Percentiles rank a stretch among this genome's conserved stretches.
phyloP scores from a whole-genome alignment of 2,329 filamentous ascomycete genomes.

The Leptographium lundbergii region DNA sequence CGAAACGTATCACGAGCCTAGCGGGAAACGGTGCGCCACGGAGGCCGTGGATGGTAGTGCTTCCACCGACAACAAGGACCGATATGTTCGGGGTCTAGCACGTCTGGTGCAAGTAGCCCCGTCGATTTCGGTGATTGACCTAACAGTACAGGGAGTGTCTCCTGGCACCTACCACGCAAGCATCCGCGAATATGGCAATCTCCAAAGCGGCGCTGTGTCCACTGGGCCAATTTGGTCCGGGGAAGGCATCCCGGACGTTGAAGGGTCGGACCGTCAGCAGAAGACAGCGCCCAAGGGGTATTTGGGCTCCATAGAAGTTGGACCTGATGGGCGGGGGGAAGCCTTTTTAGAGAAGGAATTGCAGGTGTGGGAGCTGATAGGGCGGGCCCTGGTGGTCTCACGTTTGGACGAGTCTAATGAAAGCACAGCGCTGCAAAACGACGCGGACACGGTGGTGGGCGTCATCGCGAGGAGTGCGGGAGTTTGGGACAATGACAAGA shows the following conservation, averaged over 20 bases:
- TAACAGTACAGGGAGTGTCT: conserved; percentile 71
- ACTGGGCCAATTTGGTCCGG: conserved; percentile 73
- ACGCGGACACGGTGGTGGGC: conserved; percentile 76
- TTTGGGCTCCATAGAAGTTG: conserved; percentile 66
- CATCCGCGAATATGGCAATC: conserved; percentile 75
- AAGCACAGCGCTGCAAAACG: conserved; percentile 53
- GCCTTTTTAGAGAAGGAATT: conserved; percentile 73
- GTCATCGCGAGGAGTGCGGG: conserved; percentile 92
- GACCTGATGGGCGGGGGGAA: conserved; percentile 60
- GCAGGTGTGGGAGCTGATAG: conserved; percentile 93
- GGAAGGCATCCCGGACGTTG: conserved; percentile 11
- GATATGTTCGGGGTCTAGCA: conserved; percentile 69
- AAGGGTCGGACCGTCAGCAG: conserved; percentile 25
- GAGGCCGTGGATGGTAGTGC: conserved; percentile 4
- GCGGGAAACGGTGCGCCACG: conserved; percentile 17
- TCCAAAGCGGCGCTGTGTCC: conserved; percentile 69
- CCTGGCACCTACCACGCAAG: conserved; percentile 75
- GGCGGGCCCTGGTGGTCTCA: conserved; percentile 79
- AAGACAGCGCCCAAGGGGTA: conserved; percentile 40
- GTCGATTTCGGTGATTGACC: conserved; percentile 68
- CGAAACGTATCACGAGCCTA: conserved; percentile 61
- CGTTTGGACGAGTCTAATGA: conserved; percentile 39
- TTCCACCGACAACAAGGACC: conserved; percentile 19
- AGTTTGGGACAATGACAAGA: conserved; percentile 99
- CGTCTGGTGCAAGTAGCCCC: conserved; percentile 86